Conservation (phyloP, 2,329 filamentous ascomycete species). For the Fusarium tupiense region DNA sequence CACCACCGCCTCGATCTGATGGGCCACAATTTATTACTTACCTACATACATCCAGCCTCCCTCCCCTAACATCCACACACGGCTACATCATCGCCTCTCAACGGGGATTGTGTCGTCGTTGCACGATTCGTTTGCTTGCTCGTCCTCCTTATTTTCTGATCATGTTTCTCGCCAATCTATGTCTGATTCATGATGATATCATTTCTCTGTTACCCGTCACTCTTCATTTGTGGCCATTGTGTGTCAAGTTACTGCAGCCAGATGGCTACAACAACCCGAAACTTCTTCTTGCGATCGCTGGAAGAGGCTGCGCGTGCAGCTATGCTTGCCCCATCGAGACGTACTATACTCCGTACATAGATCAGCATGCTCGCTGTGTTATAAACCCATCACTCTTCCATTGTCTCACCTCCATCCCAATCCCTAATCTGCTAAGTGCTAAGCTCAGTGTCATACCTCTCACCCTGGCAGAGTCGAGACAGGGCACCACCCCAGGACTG, state of each 20-base stretch:
- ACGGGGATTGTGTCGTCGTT: constrained; percentile 1
- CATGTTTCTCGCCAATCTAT: constrained; percentile 6
- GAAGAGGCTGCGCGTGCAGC: not conserved
- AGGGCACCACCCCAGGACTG: not conserved
- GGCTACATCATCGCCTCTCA: constrained; percentile 6
- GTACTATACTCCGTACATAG: not conserved
- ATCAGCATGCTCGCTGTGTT: constrained; percentile 7
- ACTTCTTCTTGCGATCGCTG: not conserved
- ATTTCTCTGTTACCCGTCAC: not conserved
- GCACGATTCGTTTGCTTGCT: constrained; percentile 13
- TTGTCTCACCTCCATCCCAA: constrained; percentile 23
- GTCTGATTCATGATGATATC: not conserved
- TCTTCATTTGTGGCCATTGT: not conserved
- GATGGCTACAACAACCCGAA: not conserved
- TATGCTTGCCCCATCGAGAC: not conserved
- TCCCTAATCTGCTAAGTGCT: not conserved
- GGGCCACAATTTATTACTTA: constrained; percentile 7
- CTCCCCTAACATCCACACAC: constrained; percentile 3
- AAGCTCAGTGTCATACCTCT: constrained; percentile 21
- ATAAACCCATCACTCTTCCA: constrained; percentile 12
- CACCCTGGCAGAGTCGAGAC: constrained; percentile 7
- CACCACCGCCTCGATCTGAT: constrained; percentile 32
- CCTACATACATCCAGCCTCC: not conserved
- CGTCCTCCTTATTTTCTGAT: not conserved
- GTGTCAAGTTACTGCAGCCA: not conserved